Base-by-base conservation (phyloP, 345 rosid species). In the Populus euphratica region DNA sequence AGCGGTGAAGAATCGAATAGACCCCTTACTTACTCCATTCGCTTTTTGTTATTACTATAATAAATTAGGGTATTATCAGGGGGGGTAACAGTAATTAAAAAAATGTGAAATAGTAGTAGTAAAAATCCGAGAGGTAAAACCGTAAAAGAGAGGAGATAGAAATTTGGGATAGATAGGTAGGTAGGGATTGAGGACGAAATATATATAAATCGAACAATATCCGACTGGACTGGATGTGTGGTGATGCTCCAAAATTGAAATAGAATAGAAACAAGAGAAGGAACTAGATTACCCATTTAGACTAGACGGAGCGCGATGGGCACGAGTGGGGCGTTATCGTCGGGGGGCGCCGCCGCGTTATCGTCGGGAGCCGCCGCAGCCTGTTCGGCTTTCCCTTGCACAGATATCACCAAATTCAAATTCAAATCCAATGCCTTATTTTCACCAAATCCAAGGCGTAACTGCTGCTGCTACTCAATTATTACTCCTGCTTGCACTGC, bases 331-430 rank as follows among this genome's bases (percentile, higher is more conserved):
- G 63, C 63, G 63, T 62, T 77, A 44, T 62, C n/a, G n/a, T n/a
- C n/a, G n/a, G n/a, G n/a, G n/a, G n/a, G n/a, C n/a, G n/a, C n/a
- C n/a, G n/a, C n/a, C n/a, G n/a, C n/a, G n/a, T n/a, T n/a, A n/a
- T n/a, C 74, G 59, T 77, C 79, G 61, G 62, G 62, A 11, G 69
- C 70, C 31, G 13, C 25, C 23, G 31, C 64, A 44, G 38, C 50
- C n/a, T 31, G 62, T 75, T 47, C 77, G 35, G 33, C 41, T 35
- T 33, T 41, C 43, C 33, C n/a, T 61, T 9, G 23, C 33, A 6
- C 33, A 12, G 74, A 52, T 33, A 52, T 11, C 25, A 11, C 13
- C 62, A 12, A 41, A n/a, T 31, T 18, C 17, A 71, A 17, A 27
- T 71, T 10, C 17, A 71, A 17, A 27, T 71, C 33, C 74, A 31